Conservation (phyloP, 2,329 filamentous ascomycete species). For the Claviceps sp. region DNA sequence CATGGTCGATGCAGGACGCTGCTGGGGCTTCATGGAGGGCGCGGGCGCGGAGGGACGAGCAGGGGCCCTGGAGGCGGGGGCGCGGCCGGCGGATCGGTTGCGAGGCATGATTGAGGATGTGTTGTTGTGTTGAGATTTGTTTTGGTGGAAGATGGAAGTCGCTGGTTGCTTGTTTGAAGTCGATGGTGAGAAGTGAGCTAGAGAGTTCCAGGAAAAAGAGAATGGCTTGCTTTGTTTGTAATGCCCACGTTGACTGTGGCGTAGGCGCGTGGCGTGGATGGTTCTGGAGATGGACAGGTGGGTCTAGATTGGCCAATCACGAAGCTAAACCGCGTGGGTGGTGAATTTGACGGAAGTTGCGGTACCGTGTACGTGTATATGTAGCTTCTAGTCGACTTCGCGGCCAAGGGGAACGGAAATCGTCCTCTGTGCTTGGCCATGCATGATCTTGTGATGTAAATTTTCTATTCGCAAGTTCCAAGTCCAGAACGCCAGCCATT, state of each 20-base stretch:
- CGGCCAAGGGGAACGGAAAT: no score
- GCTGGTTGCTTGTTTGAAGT: no score
- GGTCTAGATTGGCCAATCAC: conserved; percentile 18
- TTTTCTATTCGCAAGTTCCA: no score
- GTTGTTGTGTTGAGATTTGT: conserved; percentile 7
- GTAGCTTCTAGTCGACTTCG: no score
- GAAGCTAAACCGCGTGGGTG: background rate
- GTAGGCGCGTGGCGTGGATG: background rate
- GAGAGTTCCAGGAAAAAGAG: no score
- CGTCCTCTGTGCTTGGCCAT: no score
- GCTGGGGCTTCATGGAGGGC: conserved; percentile 38
- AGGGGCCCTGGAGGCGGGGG: conserved; percentile 25
- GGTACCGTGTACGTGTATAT: no score
- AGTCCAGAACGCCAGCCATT: no score
- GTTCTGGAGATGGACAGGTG: conserved; percentile 7
- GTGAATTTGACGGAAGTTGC: background rate
- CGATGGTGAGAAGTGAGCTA: no score
- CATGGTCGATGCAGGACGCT: conserved; percentile 58
- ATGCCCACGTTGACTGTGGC: no score
- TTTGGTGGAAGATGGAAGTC: background rate
- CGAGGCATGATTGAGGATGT: conserved; percentile 52
- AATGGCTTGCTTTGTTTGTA: no score
- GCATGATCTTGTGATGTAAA: no score
- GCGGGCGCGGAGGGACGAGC: conserved; percentile 52
- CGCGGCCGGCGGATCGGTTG: conserved; percentile 55